Percentiles rank a stretch among this genome's conserved stretches.
Conservation (phyloP, 345 rosid species). For the Erucastrum elatum region DNA sequence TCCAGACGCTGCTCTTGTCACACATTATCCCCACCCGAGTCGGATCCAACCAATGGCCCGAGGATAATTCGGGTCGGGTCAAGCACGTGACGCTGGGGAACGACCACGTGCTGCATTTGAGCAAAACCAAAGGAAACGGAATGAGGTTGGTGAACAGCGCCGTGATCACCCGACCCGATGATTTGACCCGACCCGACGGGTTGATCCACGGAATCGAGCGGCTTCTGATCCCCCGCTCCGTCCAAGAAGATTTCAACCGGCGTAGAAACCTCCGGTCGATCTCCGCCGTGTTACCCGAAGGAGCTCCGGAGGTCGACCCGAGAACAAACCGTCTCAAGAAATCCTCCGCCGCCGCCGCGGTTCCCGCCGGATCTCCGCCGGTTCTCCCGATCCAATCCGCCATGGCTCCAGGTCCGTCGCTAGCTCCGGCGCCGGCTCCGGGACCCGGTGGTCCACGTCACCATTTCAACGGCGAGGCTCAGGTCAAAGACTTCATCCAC, state of each 20-base stretch:
- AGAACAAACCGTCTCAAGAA: conserved; percentile 66
- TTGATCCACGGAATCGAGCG: conserved; percentile 79
- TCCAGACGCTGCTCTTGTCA: conserved; percentile 55
- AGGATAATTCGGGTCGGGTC: conserved; percentile 6
- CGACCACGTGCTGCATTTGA: conserved; percentile 44
- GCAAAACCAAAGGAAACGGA: conserved; percentile 35
- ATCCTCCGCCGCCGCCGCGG: conserved; percentile 44
- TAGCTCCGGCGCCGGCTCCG: conserved; percentile 84
- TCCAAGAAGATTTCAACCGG: conserved; percentile 68
- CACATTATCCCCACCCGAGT: conserved; percentile 66
- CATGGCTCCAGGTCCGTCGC: conserved; percentile 76
- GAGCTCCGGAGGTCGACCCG: conserved; percentile 74
- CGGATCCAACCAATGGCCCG: conserved; percentile 47
- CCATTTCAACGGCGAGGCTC: conserved; percentile 71
- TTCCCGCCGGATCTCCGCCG: conserved; percentile 55
- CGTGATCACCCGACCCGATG: conserved; percentile 46
- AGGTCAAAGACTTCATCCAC: conserved; percentile 73
- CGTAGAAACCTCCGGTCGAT: conserved; percentile 63
- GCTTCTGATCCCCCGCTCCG: conserved; percentile 66
- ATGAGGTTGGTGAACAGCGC: conserved; percentile 46
- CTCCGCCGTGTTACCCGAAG: conserved; percentile 68
- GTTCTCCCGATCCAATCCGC: conserved; percentile 59
- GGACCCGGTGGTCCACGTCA: conserved; percentile 77
- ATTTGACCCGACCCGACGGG: conserved; percentile 68
- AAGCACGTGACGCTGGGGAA: conserved; percentile 44